These are phyloP conservation scores for Penicillium sp. DNA, from an alignment of 2,329 filamentous ascomycete genomes.

Conservation along the genomic window DNA sequence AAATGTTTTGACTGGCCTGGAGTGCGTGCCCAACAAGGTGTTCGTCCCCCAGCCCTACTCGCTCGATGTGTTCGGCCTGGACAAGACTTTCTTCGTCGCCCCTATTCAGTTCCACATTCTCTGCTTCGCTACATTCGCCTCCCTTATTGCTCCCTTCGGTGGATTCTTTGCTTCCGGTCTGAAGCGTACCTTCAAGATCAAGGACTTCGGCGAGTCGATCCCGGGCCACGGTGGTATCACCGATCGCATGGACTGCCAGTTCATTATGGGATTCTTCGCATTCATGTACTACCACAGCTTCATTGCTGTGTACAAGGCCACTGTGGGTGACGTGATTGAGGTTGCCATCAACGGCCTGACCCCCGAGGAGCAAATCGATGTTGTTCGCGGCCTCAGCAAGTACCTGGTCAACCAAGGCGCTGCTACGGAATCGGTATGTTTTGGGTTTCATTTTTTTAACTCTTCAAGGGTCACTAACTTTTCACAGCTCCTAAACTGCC, in stretches of 20 bases:
- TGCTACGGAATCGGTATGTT: slow-evolving; percentile 53
- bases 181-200: slow-evolving; percentile 99
- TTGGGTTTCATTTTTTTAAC: background rate
- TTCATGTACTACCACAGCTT: slow-evolving; percentile 99
- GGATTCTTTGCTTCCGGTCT: slow-evolving; percentile 97
- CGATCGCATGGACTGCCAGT: slow-evolving; percentile 98
- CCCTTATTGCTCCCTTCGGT: slow-evolving; percentile 93
- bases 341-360: slow-evolving; percentile 85
- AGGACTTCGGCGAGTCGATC: slow-evolving; percentile 98
- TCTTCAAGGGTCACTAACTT: slow-evolving; percentile 13
- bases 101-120: slow-evolving; percentile 95
- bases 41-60: slow-evolving; percentile 77
- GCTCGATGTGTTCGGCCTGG: slow-evolving; percentile 67
- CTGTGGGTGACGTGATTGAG: slow-evolving; percentile 84
- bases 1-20: slow-evolving; percentile 84
- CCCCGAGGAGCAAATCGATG: slow-evolving; percentile 83
- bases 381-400: slow-evolving; percentile 61
- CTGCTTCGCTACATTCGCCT: slow-evolving; percentile 87
- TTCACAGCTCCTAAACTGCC: slow-evolving; percentile 37
- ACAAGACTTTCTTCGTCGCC: slow-evolving; percentile 71
- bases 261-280: slow-evolving; percentile 98
- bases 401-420: slow-evolving; percentile 64
- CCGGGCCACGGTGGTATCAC: slow-evolving; percentile 97
- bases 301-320: slow-evolving; percentile 83
- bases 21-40: slow-evolving; percentile 88